Percentiles rank a stretch among this genome's conserved stretches.
Conservation (phyloP, 2,329 filamentous ascomycete genomes). For the Verticillium isaacii region DNA sequence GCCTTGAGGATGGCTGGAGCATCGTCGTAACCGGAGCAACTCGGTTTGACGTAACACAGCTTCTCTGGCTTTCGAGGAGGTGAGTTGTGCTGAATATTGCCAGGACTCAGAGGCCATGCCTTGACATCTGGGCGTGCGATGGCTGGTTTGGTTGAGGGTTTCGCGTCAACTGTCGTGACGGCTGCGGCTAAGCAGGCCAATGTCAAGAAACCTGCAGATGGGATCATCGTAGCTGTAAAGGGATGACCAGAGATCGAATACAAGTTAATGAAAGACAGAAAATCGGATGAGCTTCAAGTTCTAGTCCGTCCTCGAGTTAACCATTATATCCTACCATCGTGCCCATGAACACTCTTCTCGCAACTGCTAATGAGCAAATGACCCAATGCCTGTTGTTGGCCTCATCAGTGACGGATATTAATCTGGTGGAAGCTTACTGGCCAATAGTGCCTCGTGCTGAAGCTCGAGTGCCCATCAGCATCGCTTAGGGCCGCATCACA, state of each 20-base stretch:
- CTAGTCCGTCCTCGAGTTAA: no score
- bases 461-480: background rate
- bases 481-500: background rate
- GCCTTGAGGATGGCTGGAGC: constrained; percentile 45
- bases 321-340: no score
- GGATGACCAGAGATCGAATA: no score
- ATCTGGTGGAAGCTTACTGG: background rate
- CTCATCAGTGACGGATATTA: no score
- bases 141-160: background rate
- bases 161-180: background rate
- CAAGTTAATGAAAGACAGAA: no score
- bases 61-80: background rate
- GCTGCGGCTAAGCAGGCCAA: background rate
- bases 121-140: background rate
- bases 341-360: no score
- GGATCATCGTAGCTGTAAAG: background rate
- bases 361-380: no score
- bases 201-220: background rate
- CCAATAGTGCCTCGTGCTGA: background rate
- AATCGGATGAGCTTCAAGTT: no score
- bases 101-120: background rate
- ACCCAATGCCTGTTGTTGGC: no score
- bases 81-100: background rate
- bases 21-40: constrained; percentile 17
- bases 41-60: constrained; percentile 9